Evolutionary conservation across 2,329 filamentous ascomycete genomes (phyloP), one percentile per base, ranked within the genome.

Genomic region (Ceratocystis destructans): DNA sequence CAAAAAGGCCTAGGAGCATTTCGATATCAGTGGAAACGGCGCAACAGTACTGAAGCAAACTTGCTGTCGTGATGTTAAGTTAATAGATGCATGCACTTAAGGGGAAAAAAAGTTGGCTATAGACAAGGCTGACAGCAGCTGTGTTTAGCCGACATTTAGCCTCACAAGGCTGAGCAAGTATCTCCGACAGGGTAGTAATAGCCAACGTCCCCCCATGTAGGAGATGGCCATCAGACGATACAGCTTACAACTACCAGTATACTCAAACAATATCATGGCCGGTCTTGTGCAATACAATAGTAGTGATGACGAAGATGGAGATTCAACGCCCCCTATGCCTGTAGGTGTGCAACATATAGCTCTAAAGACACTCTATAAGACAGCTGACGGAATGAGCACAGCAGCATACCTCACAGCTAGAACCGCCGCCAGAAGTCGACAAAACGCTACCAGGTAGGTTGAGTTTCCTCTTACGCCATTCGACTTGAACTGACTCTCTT

Each of bases 221-320:
- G 22, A 17, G 5, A 10, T 7, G 28, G 17, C 28, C 33, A 7
- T 20, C 1, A n/a, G 55, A 37, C 28, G 28, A 20, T 28, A 37
- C 28, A 37, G 12, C 12, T 59, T 12, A 17, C 55, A 20, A 25
- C n/a, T 33, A n/a, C 17, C 6, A 17, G 55, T 41, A 0, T 15
- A 61, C 33, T 67, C 45, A n/a, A 28, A 22, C 6, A 22, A 37
- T 22, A 45, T 2, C 22, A 77, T 79, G 78, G 75, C 75, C 57
- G 79, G 75, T 1, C 75, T 82, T 12, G 80, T 82, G 6, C 75
- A 71, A 44, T 82, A 82, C 69, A 79, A 75, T 15, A 82, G 80
- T 70, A 82, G 80, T 66, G 79, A 81, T 55, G 80, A 81, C 1
- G 80, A 80, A 5, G 76, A 78, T 2, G 77, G 77, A 1, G 69